These are phyloP conservation scores for Teunomyces aglyptinius DNA, from an alignment of 805 yeast genomes.

Conservation along the genomic window DNA sequence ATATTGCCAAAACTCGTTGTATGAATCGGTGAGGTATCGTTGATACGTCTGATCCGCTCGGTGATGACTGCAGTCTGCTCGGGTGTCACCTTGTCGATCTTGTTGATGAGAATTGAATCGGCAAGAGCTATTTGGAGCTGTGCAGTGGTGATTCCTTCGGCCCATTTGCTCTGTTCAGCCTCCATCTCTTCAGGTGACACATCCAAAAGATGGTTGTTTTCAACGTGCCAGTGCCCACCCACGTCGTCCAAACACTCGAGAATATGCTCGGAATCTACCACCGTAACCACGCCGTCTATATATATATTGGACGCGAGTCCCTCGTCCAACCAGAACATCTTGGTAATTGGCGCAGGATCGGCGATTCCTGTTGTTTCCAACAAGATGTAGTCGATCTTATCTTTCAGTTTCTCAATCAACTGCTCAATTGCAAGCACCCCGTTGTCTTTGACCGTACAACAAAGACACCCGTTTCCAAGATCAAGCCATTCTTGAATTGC, in stretches of 20 bases:
- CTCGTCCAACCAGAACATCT: constrained; percentile 96
- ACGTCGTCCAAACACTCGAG: constrained; percentile 62
- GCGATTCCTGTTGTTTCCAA: constrained; percentile 96
- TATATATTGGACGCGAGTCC: constrained; percentile 81
- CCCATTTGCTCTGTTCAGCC: constrained; percentile 27
- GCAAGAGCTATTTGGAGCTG: constrained; percentile 89
- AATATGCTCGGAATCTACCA: constrained; percentile 73
- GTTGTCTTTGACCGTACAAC: constrained; percentile 93
- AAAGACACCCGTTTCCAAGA: constrained; percentile 92
- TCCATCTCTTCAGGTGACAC: constrained; percentile 26
- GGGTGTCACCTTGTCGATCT: constrained; percentile 50
- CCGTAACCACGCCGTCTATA: constrained; percentile 89
- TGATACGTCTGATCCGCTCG: constrained; percentile 51
- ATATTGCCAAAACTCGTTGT: constrained; percentile 75
- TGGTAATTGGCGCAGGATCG: constrained; percentile 95
- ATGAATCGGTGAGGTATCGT: constrained; percentile 64
- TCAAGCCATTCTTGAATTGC: constrained; percentile 92
- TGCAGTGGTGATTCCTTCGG: constrained; percentile 68
- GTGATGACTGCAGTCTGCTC: constrained; percentile 29
- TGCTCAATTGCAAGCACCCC: constrained; percentile 95
- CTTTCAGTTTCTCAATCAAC: constrained; percentile 67
- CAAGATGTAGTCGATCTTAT: constrained; percentile 82
- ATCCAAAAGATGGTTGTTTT: constrained; percentile 29
- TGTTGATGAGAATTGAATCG: constrained; percentile 77
- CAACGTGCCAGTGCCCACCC: constrained; percentile 68